Base-by-base conservation (phyloP, 148 eudicot species). In the Gaultheria prostrata region DNA sequence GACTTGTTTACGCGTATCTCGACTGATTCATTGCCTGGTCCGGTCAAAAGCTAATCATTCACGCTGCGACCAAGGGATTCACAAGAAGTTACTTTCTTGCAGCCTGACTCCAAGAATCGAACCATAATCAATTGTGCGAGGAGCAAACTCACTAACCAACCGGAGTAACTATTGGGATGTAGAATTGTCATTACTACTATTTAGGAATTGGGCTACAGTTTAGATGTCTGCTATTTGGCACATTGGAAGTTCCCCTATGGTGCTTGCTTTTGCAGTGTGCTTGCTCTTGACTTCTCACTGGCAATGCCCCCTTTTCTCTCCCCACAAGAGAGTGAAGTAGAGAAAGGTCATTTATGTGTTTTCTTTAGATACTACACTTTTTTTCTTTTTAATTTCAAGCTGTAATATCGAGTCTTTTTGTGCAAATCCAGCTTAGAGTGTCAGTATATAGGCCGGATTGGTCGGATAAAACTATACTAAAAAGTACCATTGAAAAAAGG, bases 361-460 rank as follows among this genome's bases (percentile, higher is more conserved):
- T 63, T 63, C 69, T 9, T 24, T 63, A 63, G 69, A 63, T n/a
- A 57, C n/a, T n/a, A n/a, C n/a, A n/a, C 1, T 77, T 7, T 49
- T 49, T 2, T 28, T 9, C 12, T 50, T 39, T 39, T 39, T 39
- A 39, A 13, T 17, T 78, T 53, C 8, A 21, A 53, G 48, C 32
- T 33, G 69, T 49, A 18, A 53, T 53, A 45, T 79, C 28, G 67
- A 30, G 35, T 13, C 4, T 6, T 56, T 32, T 9, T 11, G 81
- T 32, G 67, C 67, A 79, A 79, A 53, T 80, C 71, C 72, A 39
- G 50, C 17, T 14, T 14, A 8, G 18, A 30, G 50, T n/a, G 82
- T 20, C 72, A 59, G 71, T 12, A 56, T 12, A 69, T 30, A 80
- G 30, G 33, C 26, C n/a, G 51, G 71, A 78, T 78, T 78, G 48